Conservation (phyloP, 495 filamentous ascomycete species). For the Lepraria neglecta region DNA sequence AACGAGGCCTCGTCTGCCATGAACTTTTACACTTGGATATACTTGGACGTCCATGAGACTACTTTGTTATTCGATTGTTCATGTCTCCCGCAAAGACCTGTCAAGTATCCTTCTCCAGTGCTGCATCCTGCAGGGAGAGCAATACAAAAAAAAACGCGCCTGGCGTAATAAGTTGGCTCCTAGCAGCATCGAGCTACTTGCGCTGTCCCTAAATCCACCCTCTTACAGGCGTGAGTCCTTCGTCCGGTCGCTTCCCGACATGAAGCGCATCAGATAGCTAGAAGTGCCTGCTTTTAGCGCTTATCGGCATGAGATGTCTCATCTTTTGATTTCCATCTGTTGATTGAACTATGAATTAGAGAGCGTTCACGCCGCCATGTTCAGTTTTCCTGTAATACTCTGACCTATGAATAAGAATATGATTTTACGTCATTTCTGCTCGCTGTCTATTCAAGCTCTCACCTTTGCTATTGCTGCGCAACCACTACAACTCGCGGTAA, state of each 20-base stretch:
- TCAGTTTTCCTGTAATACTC: not conserved
- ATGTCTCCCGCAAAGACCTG: not conserved
- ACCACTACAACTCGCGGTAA: not conserved
- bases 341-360: no score
- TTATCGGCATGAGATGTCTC: not conserved
- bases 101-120: not conserved
- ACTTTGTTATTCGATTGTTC: not conserved
- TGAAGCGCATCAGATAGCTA: not conserved
- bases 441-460: not conserved
- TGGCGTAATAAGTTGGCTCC: not conserved
- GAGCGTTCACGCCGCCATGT: not conserved
- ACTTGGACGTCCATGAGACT: not conserved
- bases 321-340: not conserved
- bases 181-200: not conserved
- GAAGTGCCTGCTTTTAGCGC: not conserved
- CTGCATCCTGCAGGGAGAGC: no score
- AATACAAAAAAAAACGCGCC: not conserved
- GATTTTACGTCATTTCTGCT: not conserved
- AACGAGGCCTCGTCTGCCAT: not conserved
- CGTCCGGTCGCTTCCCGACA: not conserved
- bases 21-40: not conserved
- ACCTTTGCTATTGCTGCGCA: not conserved
- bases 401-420: not conserved
- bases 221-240: not conserved
- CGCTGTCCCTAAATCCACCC: not conserved